Evolutionary conservation across 306 rosid genomes (phyloP).

Genomic region (Cyamopsis tetragonoloba): DNA sequence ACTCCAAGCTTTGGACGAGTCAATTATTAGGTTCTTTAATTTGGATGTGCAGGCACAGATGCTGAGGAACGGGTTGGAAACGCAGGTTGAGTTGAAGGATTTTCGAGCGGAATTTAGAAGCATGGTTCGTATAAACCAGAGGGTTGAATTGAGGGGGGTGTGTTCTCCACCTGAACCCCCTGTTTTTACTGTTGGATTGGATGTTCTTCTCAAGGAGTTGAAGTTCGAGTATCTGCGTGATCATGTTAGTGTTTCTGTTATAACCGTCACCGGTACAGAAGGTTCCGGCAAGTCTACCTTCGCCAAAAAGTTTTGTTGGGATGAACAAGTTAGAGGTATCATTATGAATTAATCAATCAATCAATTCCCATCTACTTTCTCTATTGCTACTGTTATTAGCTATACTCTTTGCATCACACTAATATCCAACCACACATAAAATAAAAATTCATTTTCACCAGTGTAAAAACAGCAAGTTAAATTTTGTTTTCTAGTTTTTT

Average conservation of each 20-base stretch:
- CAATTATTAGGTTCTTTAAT: conserved; percentile 3
- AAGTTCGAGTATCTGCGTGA: conserved; percentile 37
- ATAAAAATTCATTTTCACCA: too few species aligned
- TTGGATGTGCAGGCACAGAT: conserved; percentile 18
- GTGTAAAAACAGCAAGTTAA: too few species aligned
- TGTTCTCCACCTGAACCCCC: conserved; percentile 40
- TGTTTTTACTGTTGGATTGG: conserved; percentile 43
- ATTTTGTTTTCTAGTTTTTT: too few species aligned
- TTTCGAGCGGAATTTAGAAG: not conserved
- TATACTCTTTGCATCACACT: too few species aligned
- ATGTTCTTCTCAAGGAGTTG: conserved; percentile 38
- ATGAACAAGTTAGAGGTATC: conserved; percentile 42
- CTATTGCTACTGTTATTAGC: too few species aligned
- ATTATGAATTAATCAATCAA: too few species aligned
- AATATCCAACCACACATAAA: too few species aligned
- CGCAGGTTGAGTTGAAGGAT: not conserved
- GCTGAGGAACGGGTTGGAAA: conserved; percentile 14
- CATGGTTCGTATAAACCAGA: not conserved
- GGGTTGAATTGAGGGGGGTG: conserved; percentile 3
- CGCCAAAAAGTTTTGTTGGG: conserved; percentile 42
- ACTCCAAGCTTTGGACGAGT: conserved; percentile 29
- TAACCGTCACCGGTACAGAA: conserved; percentile 41
- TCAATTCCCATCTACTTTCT: not conserved
- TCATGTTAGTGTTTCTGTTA: conserved; percentile 12
- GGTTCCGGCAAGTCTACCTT: conserved; percentile 61